phyloP scores from a whole-genome alignment of 2,329 filamentous ascomycete species.

The Diplodia sapinea region DNA sequence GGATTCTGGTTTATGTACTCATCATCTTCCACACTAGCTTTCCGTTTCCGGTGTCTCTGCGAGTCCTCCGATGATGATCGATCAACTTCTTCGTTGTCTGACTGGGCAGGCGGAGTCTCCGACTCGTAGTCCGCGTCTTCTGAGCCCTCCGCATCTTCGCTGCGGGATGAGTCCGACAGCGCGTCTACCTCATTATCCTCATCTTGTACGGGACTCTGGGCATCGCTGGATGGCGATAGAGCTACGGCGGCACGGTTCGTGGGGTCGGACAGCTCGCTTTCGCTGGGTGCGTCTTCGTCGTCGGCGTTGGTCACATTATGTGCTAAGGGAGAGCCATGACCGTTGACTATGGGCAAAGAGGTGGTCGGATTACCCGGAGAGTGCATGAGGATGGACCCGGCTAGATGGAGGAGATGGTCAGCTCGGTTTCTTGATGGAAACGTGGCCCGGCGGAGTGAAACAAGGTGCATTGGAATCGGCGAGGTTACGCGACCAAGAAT shows the following conservation, averaged over 20 bases:
- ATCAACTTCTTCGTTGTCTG: constrained; percentile 60
- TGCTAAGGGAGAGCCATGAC: constrained; percentile 64
- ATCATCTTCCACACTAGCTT: constrained; percentile 69
- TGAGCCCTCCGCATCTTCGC: constrained; percentile 58
- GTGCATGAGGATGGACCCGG: constrained; percentile 67
- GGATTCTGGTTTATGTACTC: constrained; percentile 90
- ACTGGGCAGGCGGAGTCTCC: constrained; percentile 56
- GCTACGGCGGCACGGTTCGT: constrained; percentile 60
- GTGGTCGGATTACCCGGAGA: constrained; percentile 68
- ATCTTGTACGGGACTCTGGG: constrained; percentile 49
- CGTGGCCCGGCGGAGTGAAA: constrained; percentile 43
- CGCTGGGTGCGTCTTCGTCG: constrained; percentile 63
- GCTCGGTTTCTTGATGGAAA: constrained; percentile 46
- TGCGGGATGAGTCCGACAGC: constrained; percentile 55
- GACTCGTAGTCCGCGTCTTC: constrained; percentile 76
- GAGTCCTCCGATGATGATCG: constrained; percentile 74
- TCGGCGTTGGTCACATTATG: constrained; percentile 53
- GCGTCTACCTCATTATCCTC: constrained; percentile 54
- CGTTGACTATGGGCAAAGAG: constrained; percentile 69
- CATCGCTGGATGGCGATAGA: constrained; percentile 48
- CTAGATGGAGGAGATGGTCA: constrained; percentile 54
- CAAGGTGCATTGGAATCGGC: constrained; percentile 45
- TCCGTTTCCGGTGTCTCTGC: constrained; percentile 70
- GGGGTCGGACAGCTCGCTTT: constrained; percentile 78
- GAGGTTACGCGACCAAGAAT: constrained; percentile 52